phyloP scores from a whole-genome alignment of 108 stramenopile genomes.

The Chaetoceros tenuissimus region DNA sequence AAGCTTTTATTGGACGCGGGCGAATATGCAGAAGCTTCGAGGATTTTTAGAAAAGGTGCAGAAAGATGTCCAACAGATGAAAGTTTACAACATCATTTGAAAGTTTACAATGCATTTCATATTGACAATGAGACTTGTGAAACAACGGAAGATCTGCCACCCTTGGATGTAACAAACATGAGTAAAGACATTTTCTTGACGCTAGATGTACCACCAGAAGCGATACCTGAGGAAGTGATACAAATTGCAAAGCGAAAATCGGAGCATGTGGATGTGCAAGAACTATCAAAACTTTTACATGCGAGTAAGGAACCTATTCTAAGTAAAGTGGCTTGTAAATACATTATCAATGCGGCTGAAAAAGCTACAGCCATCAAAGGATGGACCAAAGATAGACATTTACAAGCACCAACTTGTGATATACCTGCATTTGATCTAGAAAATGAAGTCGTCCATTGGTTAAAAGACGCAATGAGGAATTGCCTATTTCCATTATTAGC shows the following conservation, averaged over 20 bases:
- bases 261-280: too few relatives aligned
- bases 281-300: conserved; percentile 1
- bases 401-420: conserved; percentile 53
- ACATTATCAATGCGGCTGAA: conserved; percentile 5
- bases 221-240: not conserved
- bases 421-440: conserved; percentile 32
- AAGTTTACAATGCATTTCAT: conserved; percentile 3
- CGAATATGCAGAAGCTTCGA: conserved; percentile 12
- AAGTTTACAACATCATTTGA: conserved; percentile 1
- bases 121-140: too few relatives aligned
- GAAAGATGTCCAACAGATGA: conserved; percentile 8
- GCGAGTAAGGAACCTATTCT: conserved; percentile 6
- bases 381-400: conserved; percentile 53
- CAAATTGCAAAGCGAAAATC: too few relatives aligned
- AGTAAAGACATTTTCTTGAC: not conserved
- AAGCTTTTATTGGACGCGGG: conserved; percentile 13
- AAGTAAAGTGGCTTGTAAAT: not conserved
- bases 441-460: not conserved
- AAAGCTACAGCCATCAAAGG: conserved; percentile 3
- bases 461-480: not conserved
- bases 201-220: conserved; percentile 1
- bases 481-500: not conserved
- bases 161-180: too few relatives aligned
- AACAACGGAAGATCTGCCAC: too few relatives aligned
- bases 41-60: conserved; percentile 8